These are phyloP conservation scores for Stagonosporopsis cucurbitacearum DNA, from an alignment of 2,329 filamentous ascomycete genomes.

Conservation along the genomic window DNA sequence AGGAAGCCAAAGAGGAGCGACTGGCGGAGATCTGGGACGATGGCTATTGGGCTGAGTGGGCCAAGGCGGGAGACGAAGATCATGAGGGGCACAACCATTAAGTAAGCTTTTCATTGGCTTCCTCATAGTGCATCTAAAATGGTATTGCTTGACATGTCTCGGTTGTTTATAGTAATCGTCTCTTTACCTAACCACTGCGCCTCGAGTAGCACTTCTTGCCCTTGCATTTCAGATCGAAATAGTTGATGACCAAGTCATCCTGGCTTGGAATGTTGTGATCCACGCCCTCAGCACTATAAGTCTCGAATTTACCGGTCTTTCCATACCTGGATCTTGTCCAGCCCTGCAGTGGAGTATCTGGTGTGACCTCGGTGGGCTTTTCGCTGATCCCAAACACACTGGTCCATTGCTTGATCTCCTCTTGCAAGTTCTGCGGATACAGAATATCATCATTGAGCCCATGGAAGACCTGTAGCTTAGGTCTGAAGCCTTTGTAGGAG, in stretches of 20 bases:
- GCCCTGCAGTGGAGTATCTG: slow-evolving; percentile 36
- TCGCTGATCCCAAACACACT: slow-evolving; percentile 37
- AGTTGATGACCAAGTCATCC: slow-evolving; percentile 40
- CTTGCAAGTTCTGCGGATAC: slow-evolving; percentile 43
- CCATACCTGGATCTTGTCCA: slow-evolving; percentile 43
- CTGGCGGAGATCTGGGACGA: slow-evolving; percentile 64
- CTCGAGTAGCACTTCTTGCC: slow-evolving; percentile 28
- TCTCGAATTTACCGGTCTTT: slow-evolving; percentile 34
- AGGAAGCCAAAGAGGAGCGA: slow-evolving; percentile 54
- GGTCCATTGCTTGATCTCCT: slow-evolving; percentile 47
- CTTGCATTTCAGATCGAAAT: slow-evolving; percentile 40
- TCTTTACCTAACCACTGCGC: background rate
- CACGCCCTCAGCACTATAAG: slow-evolving; percentile 39
- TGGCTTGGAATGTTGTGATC: slow-evolving; percentile 43
- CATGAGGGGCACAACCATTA: slow-evolving; percentile 14
- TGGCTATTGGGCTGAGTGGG: slow-evolving; percentile 62
- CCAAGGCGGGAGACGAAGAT: slow-evolving; percentile 45
- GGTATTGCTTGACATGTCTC: background rate
- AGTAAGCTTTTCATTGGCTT: background rate
- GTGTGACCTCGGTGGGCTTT: slow-evolving; percentile 28
- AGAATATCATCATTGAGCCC: slow-evolving; percentile 36
- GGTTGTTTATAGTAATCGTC: no score
- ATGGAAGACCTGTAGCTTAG: slow-evolving; percentile 43
- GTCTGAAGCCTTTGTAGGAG: slow-evolving; percentile 38
- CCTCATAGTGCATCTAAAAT: background rate